Evolutionary conservation across 495 filamentous ascomycete genomes (phyloP).

Genomic region (Trypethelium eluteriae): DNA sequence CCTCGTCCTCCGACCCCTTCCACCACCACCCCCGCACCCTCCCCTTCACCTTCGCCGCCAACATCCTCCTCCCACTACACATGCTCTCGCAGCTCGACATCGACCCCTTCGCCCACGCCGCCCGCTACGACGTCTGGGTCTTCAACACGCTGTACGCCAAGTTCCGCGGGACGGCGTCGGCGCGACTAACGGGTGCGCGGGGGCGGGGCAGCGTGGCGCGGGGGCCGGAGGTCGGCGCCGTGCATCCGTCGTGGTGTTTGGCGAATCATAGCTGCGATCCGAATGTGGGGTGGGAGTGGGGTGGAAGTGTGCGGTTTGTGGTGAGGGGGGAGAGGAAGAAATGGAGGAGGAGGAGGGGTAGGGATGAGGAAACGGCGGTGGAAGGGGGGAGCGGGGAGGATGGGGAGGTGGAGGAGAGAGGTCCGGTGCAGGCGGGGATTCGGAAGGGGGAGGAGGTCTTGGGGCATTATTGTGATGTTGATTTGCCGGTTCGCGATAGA

Average conservation of each 20-base stretch:
- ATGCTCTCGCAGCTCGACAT: conserved; percentile 86
- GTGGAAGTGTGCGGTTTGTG: conserved; percentile 67
- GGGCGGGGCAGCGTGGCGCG: conserved; percentile 54
- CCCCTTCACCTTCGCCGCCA: conserved; percentile 81
- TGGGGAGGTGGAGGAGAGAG: conserved; percentile 10
- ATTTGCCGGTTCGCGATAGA: conserved; percentile 64
- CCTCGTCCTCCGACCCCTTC: conserved; percentile 22
- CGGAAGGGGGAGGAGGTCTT: conserved; percentile 72
- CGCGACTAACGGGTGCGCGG: conserved; percentile 41
- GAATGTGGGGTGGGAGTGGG: conserved; percentile 92
- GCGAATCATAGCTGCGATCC: conserved; percentile 94
- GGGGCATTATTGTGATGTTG: conserved; percentile 91
- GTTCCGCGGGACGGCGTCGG: conserved; percentile 86
- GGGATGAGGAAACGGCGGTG: conserved; percentile 28
- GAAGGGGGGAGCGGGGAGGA: conserved; percentile 23
- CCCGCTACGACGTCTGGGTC: conserved; percentile 76
- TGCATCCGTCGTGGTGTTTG: conserved; percentile 66
- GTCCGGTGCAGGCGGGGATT: conserved; percentile 36
- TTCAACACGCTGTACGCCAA: conserved; percentile 89
- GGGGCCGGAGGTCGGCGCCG: conserved; percentile 70
- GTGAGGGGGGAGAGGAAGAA: conserved; percentile 42
- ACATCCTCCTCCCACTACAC: conserved; percentile 74
- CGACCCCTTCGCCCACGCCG: conserved; percentile 63
- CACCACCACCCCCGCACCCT: conserved; percentile 50
- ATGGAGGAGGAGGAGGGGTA: conserved; percentile 35